phyloP scores from a whole-genome alignment of 805 yeast genomes.

The Vanderwaltozyma tropicalis region DNA sequence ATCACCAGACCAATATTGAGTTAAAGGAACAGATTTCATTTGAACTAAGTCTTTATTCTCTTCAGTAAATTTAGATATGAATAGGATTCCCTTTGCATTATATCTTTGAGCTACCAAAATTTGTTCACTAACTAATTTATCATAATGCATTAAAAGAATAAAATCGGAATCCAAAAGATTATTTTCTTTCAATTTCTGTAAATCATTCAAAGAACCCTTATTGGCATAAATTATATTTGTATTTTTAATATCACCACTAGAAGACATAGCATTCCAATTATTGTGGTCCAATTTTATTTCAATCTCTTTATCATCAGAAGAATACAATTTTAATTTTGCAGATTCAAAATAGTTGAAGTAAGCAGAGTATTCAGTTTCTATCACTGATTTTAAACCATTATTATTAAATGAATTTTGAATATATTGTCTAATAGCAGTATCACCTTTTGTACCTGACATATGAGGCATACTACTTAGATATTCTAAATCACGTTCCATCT shows the following conservation, averaged over 20 bases:
- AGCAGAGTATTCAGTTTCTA: conserved; percentile 36
- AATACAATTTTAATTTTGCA: conserved; percentile 33
- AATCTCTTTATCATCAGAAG: conserved; percentile 7
- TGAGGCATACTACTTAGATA: conserved; percentile 77
- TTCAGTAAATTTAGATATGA: conserved; percentile 40
- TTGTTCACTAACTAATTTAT: conserved; percentile 40
- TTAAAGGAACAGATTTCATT: conserved; percentile 42
- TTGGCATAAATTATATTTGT: conserved; percentile 54
- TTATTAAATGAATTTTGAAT: conserved; percentile 47
- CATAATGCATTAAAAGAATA: conserved; percentile 54
- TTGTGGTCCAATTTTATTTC: conserved; percentile 13
- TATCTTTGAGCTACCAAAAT: conserved; percentile 42
- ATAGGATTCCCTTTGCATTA: conserved; percentile 59
- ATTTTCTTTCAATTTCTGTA: conserved; percentile 30
- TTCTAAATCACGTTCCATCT: conserved; percentile 56
- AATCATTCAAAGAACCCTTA: conserved; percentile 53
- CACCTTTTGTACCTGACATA: conserved; percentile 82
- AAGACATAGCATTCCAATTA: conserved; percentile 64
- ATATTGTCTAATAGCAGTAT: conserved; percentile 57
- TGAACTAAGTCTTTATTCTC: conserved; percentile 27
- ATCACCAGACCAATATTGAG: conserved; percentile 64
- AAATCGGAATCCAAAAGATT: conserved; percentile 33
- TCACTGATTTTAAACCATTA: conserved; percentile 42
- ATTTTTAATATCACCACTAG: conserved; percentile 40
- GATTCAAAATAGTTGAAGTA: conserved; percentile 43